Conservation (phyloP, 495 filamentous ascomycete genomes). For the Astrothelium macrocarpum region DNA sequence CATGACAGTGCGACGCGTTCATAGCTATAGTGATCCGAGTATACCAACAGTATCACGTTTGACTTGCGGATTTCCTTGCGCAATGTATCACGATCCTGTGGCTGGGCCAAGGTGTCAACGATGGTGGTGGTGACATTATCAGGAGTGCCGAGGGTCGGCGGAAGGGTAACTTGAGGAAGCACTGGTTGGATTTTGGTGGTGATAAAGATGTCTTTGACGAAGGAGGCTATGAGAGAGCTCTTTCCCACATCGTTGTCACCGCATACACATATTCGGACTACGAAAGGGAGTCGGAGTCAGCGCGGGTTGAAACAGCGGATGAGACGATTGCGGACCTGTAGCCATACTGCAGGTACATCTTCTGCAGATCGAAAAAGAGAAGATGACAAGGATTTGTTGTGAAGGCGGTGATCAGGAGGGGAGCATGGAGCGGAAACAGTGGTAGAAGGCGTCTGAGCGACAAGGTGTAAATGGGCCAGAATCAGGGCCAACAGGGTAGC, state of each 20-base stretch:
- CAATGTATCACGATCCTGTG: conserved; percentile 79
- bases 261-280: conserved; percentile 91
- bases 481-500: too few species aligned
- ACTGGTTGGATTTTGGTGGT: conserved; percentile 88
- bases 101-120: conserved; percentile 91
- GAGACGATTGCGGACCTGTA: conserved; percentile 16
- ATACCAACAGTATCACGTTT: conserved; percentile 95
- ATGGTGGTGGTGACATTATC: conserved; percentile 94
- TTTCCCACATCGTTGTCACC: conserved; percentile 74
- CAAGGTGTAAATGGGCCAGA: background rate
- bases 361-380: too few species aligned
- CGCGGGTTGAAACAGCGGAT: background rate
- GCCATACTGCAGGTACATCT: conserved; percentile 14
- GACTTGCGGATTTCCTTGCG: conserved; percentile 91
- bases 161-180: conserved; percentile 87
- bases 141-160: conserved; percentile 74
- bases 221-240: conserved; percentile 61
- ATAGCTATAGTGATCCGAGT: conserved; percentile 97
- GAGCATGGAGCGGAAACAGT: too few species aligned
- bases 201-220: conserved; percentile 93
- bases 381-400: background rate
- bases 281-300: background rate
- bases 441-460: too few species aligned
- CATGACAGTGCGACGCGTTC: conserved; percentile 94
- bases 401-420: background rate